Evolutionary conservation across 2,329 filamentous ascomycete species (phyloP).

Genomic region (Leptographium lundbergii): DNA sequence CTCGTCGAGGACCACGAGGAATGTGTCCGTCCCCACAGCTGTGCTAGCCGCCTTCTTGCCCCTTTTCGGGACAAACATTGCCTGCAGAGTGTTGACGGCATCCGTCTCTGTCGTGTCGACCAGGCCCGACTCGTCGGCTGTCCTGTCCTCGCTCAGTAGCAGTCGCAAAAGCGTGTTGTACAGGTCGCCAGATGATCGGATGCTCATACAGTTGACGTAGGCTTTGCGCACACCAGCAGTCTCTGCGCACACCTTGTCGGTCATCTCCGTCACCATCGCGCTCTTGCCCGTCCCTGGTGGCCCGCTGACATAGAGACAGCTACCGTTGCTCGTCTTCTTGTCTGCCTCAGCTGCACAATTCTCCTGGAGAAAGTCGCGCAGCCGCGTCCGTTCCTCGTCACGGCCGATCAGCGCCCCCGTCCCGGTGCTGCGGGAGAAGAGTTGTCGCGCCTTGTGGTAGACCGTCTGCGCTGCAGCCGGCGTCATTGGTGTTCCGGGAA

Average conservation of each 20-base stretch:
- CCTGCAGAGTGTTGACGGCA: slow-evolving; percentile 54
- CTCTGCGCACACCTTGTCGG: slow-evolving; percentile 40
- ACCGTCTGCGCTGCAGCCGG: slow-evolving; percentile 59
- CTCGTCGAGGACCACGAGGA: slow-evolving; percentile 83
- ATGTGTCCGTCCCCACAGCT: slow-evolving; percentile 33
- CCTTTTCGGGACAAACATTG: slow-evolving; percentile 55
- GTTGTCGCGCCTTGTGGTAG: slow-evolving; percentile 75
- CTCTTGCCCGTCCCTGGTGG: slow-evolving; percentile 96
- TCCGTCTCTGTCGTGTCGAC: slow-evolving; percentile 50
- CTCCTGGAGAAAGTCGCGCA: slow-evolving; percentile 54
- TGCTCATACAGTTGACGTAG: slow-evolving; percentile 94
- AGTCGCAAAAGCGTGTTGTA: slow-evolving; percentile 69
- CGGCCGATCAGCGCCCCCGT: slow-evolving; percentile 68
- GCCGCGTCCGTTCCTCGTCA: slow-evolving; percentile 52
- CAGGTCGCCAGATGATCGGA: slow-evolving; percentile 77
- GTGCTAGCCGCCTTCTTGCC: neutral
- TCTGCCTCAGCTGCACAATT: slow-evolving; percentile 1
- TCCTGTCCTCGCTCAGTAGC: slow-evolving; percentile 21
- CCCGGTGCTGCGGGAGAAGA: slow-evolving; percentile 70
- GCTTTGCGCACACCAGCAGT: slow-evolving; percentile 48
- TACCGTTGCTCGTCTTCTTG: slow-evolving; percentile 27
- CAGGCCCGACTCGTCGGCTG: neutral
- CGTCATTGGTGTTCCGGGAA: slow-evolving; percentile 25
- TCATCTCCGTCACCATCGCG: slow-evolving; percentile 76
- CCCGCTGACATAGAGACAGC: slow-evolving; percentile 89